Evolutionary conservation across 768 basidiomycete genomes (phyloP), one percentile per base, ranked within the genome.

Genomic region (Trametes sanguinea): DNA sequence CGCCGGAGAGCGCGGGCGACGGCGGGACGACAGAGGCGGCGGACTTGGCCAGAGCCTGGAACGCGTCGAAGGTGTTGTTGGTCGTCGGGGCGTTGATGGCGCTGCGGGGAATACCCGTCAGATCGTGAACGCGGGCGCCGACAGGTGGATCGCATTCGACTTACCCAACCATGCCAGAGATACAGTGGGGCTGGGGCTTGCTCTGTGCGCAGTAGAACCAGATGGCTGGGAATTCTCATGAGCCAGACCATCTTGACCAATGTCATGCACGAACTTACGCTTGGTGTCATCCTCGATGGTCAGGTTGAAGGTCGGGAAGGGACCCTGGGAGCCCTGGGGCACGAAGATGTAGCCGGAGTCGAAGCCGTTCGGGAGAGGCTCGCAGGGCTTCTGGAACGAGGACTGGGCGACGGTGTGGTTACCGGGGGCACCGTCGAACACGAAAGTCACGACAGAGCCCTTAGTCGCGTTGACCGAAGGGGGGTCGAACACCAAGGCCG

Each of bases 201-300:
- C 76, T 69, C 68, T 81, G 81, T 62, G 83, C 81, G 76, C 84
- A 86, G 78, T 75, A 85, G 77, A 84, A 84, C 81, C 82, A 86
- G 47, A 85, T 77, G 4, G 83, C 83, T 74, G 57, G 27, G 11
- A 11, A 2, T 11, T 2, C 6, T 32, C 8, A 32, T 51, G 29
- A 50, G 11, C n/a, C 1, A 27, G 4, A 27, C 6, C 40, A 42
- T 13, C 7, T 22, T 2, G 27, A 4, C 16, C n/a, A 27, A 6
- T 14, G 39, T 1, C 50, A 17, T 58, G 29, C 13, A n/a, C 33
- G 10, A 6, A 72, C 81, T 65, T 58, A 83, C 83, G 83, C 59
- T 71, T 74, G 5, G 72, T 55, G 61, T 74, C 77, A 63, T 85
- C 68, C 0, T 81, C 81, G 61, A 86, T 76, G 4, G 83, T 85